Conservation (phyloP, 805 yeast species). For the Saccharomycopsis amapae region DNA sequence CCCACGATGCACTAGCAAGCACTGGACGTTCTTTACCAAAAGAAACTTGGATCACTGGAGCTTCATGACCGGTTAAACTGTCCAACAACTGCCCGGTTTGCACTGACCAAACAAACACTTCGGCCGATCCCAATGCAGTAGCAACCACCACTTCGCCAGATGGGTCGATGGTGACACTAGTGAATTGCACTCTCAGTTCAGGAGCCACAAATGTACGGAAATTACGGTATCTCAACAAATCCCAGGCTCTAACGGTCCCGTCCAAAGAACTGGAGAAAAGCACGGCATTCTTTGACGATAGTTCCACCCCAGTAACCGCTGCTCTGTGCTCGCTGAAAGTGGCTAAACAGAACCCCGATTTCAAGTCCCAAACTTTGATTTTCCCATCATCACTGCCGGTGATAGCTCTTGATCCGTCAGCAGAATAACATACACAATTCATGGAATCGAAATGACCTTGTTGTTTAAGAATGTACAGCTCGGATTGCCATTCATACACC, state of each 20-base stretch:
- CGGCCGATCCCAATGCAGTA: constrained; percentile 83
- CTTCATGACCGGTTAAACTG: constrained; percentile 86
- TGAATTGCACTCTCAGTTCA: constrained; percentile 70
- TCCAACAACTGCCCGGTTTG: constrained; percentile 92
- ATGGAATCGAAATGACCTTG: constrained; percentile 95
- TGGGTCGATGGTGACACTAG: constrained; percentile 88
- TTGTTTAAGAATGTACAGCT: constrained; percentile 88
- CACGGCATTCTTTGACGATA: constrained; percentile 86
- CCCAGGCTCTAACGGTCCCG: constrained; percentile 98
- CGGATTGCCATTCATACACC: constrained; percentile 99
- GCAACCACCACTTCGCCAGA: constrained; percentile 96
- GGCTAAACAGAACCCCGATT: constrained; percentile 84
- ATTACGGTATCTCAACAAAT: constrained; percentile 83
- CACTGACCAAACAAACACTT: constrained; percentile 93
- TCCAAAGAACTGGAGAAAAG: constrained; percentile 87
- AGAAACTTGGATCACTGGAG: constrained; percentile 83
- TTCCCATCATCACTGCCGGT: constrained; percentile 97
- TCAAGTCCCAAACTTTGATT: constrained; percentile 92
- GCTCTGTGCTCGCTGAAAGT: constrained; percentile 85
- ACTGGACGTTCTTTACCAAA: constrained; percentile 71
- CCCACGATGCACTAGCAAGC: constrained; percentile 94
- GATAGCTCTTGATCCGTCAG: constrained; percentile 87
- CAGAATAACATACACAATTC: constrained; percentile 79
- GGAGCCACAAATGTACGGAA: constrained; percentile 93
- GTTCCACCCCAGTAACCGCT: constrained; percentile 79